Conservation (phyloP, 2,329 filamentous ascomycete genomes). For the Aspergillus ibericus region DNA sequence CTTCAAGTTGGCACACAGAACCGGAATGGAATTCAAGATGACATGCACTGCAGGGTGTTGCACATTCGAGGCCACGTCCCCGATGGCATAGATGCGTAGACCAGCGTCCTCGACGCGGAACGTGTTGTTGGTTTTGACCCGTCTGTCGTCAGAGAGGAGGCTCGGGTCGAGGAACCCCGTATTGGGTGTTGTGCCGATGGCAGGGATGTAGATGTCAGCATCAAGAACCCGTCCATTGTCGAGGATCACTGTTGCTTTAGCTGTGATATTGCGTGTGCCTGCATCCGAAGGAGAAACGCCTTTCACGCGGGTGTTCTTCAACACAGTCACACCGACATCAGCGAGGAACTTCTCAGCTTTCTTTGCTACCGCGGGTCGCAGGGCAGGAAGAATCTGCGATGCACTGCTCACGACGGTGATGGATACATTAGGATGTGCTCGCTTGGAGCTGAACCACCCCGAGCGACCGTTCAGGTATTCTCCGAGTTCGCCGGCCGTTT, state of each 20-base stretch:
- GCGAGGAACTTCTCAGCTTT: conserved; percentile 46
- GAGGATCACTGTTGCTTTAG: conserved; percentile 40
- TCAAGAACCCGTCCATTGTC: conserved; percentile 41
- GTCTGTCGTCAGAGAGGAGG: conserved; percentile 38
- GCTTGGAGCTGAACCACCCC: conserved; percentile 36
- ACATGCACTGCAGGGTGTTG: conserved; percentile 45
- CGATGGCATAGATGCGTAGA: conserved; percentile 48
- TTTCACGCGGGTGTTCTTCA: conserved; percentile 45
- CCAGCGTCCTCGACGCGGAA: conserved; percentile 41
- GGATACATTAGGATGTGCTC: conserved; percentile 32
- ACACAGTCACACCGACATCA: conserved; percentile 49
- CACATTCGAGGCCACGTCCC: conserved; percentile 46
- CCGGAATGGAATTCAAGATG: conserved; percentile 44
- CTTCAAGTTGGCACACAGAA: conserved; percentile 51
- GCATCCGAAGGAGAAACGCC: conserved; percentile 31
- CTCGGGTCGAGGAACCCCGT: conserved; percentile 38
- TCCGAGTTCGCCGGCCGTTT: conserved; percentile 53
- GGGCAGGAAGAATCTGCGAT: conserved; percentile 42
- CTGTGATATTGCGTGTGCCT: conserved; percentile 27
- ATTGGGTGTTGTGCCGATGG: conserved; percentile 46
- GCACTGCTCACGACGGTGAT: conserved; percentile 50
- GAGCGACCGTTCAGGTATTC: conserved; percentile 52
- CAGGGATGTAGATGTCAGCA: conserved; percentile 53
- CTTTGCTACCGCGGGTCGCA: conserved; percentile 41
- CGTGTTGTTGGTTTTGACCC: conserved; percentile 42